These are phyloP conservation scores for Dactylellina parvicollis DNA, from an alignment of 2,329 filamentous ascomycete species.

Conservation along the genomic window DNA sequence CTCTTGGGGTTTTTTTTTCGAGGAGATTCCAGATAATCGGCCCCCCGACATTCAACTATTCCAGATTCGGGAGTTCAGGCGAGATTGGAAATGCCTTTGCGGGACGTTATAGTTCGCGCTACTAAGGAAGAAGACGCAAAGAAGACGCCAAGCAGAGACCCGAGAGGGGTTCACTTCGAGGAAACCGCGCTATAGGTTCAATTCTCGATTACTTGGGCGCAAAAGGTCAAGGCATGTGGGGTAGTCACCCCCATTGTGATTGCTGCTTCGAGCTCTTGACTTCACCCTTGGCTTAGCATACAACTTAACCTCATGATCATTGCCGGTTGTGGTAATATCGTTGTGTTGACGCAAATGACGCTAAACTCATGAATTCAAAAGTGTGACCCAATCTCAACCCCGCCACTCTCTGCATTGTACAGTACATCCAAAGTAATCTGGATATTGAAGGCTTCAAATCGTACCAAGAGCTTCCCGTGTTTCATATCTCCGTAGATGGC, in stretches of 20 bases:
- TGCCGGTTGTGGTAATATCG: background rate
- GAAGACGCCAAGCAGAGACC: slow-evolving; percentile 28
- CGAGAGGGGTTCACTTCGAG: slow-evolving; percentile 7
- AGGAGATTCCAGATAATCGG: slow-evolving; percentile 1
- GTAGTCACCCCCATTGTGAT: slow-evolving; percentile 16
- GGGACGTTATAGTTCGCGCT: background rate
- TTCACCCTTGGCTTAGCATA: background rate
- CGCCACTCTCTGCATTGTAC: background rate
- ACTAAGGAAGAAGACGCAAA: slow-evolving; percentile 11
- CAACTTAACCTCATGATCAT: background rate
- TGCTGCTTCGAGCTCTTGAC: slow-evolving; percentile 15
- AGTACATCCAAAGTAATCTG: background rate
- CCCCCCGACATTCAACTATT: background rate
- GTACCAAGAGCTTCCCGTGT: slow-evolving; percentile 14
- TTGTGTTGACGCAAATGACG: slow-evolving; percentile 18
- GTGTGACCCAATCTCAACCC: background rate
- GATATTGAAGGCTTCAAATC: background rate
- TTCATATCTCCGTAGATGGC: slow-evolving; percentile 1
- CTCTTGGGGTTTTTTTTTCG: slow-evolving; percentile 17
- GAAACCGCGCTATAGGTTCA: slow-evolving; percentile 14
- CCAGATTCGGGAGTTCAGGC: slow-evolving; percentile 5
- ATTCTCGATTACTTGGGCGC: slow-evolving; percentile 18
- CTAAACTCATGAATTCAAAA: background rate
- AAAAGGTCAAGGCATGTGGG: slow-evolving; percentile 20
- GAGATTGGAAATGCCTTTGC: slow-evolving; percentile 3